Base-by-base conservation (phyloP, 352 stramenopile genomes). In the Pythium insidiosum region DNA sequence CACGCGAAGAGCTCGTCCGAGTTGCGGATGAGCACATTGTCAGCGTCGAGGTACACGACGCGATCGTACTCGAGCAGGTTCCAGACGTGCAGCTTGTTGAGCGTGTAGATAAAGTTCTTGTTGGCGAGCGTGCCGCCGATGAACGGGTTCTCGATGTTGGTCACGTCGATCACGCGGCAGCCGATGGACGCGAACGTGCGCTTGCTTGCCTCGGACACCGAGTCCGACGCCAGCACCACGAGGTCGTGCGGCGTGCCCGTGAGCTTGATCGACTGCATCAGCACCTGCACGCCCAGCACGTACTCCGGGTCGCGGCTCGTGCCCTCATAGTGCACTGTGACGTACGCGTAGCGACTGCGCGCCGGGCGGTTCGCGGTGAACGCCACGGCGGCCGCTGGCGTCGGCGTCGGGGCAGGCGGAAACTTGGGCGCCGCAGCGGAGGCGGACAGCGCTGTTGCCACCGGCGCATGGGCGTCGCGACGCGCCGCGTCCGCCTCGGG, bases 41-140 rank as follows among this genome's bases (percentile, higher is more conserved):
- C 84, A n/a, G 82, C 82, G 47, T 95, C 84, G 36, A 95, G 61
- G 57, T 94, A 95, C 47, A 95, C 83, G 19, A 95, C 73, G 46
- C 83, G 84, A 30, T 95, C 83, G 58, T 93, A 95, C 58, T 94
- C 78, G 43, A 91, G 66, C 59, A 95, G 66, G 41, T 94, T 93
- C 77, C 83, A 95, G 29, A 95, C 80, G 56, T 90, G 81, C 26
- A 94, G 66, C 53, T 94, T 94, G 66, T 95, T 95, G 46, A 95
- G 66, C 45, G 80, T 95, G 72, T 83, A 93, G 62, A 92, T 90
- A 47, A 95, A 95, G 59, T 78, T 73, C 55, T 90, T 88, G 70
- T 95, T 95, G 38, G 49, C 56, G 3, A 89, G 61, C 31, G 77
- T 89, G 20, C 76, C 63, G 19, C 76, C 71, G 0, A 88, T 43